Evolutionary conservation across 345 rosid species (phyloP).

Genomic region (Murraya paniculata): DNA sequence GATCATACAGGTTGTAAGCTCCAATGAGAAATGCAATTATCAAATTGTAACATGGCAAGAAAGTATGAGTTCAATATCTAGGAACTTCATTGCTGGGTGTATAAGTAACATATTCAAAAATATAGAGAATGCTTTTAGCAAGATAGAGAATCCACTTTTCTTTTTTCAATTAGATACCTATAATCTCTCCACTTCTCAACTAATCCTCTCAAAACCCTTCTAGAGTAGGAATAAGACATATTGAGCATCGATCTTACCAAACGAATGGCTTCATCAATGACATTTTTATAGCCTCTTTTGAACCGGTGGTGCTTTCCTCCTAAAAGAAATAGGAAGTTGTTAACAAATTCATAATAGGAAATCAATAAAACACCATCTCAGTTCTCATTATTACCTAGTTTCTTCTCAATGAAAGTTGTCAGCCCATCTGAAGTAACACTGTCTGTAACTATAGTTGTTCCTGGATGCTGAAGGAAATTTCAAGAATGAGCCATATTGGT

Average conservation of each 20-base stretch:
- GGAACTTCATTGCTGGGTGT: not conserved
- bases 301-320: constrained; percentile 96
- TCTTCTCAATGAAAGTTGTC: constrained; percentile 78
- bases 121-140: not conserved
- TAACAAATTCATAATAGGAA: constrained; percentile 6
- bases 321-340: constrained; percentile 26
- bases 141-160: not conserved
- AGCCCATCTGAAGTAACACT: constrained; percentile 98
- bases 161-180: not conserved
- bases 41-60: not conserved
- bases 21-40: not conserved
- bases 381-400: constrained; percentile 66
- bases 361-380: not conserved
- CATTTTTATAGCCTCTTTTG: constrained; percentile 97
- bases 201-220: not conserved
- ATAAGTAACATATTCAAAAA: not conserved
- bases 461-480: constrained; percentile 71
- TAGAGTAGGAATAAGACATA: not conserved
- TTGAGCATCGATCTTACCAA: constrained; percentile 54
- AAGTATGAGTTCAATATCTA: not conserved
- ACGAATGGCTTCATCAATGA: constrained; percentile 91
- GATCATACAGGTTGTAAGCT: not conserved
- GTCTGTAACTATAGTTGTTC: constrained; percentile 91
- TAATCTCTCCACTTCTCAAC: not conserved
- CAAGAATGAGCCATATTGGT: not conserved